Percentiles rank a stretch among this genome's conserved stretches.
These are phyloP conservation scores for Kwoniella heveanensis DNA, from an alignment of 768 basidiomycete species.

Conservation along the genomic window DNA sequence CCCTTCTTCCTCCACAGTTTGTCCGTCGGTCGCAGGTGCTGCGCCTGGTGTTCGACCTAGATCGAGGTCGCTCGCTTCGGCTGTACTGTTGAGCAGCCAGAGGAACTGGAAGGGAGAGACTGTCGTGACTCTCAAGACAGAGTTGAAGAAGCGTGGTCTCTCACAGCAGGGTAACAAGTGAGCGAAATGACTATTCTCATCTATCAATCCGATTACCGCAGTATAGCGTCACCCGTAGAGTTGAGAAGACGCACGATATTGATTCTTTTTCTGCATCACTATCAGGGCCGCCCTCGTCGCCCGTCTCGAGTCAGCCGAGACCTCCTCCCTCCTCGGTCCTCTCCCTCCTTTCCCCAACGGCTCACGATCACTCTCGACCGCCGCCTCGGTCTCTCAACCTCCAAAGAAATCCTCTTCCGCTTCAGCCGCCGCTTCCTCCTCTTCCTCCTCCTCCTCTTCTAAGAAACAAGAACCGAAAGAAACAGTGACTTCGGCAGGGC, in stretches of 20 bases:
- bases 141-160: slow-evolving; percentile 48
- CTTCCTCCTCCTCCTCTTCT: slow-evolving; percentile 3
- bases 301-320: slow-evolving; percentile 49
- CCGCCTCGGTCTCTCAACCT: slow-evolving; percentile 15
- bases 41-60: slow-evolving; percentile 14
- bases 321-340: slow-evolving; percentile 36
- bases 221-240: too few relatives aligned
- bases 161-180: slow-evolving; percentile 56
- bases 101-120: slow-evolving; percentile 53
- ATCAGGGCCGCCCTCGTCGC: slow-evolving; percentile 41
- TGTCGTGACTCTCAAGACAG: slow-evolving; percentile 46
- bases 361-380: slow-evolving; percentile 19
- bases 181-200: slow-evolving; percentile 32
- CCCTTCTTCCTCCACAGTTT: slow-evolving; percentile 11
- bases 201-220: too few relatives aligned
- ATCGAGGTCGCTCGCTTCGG: slow-evolving; percentile 44
- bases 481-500: slow-evolving; percentile 35
- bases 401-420: slow-evolving; percentile 7
- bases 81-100: slow-evolving; percentile 46
- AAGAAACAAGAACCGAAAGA: slow-evolving; percentile 15
- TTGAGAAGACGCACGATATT: too few relatives aligned
- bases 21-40: slow-evolving; percentile 10
- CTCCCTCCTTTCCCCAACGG: slow-evolving; percentile 44
- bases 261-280: background rate
- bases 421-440: background rate